Base-by-base conservation (phyloP, 768 basidiomycete genomes). In the Vararia minispora region DNA sequence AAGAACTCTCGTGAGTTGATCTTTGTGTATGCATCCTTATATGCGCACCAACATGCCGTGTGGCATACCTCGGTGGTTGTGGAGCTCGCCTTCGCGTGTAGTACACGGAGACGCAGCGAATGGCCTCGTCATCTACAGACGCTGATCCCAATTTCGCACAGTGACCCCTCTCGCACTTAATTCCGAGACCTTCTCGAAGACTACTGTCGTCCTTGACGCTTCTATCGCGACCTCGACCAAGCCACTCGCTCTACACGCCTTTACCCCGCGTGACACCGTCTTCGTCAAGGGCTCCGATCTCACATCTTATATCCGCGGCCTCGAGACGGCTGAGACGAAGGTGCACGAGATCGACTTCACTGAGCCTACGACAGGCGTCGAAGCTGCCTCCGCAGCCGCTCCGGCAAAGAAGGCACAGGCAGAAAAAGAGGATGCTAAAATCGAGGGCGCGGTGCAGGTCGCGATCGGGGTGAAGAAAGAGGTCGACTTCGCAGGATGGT, bases 401-500 rank as follows among this genome's bases (percentile, higher is more conserved):
- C 37, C 54, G 46, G 52, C 68, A 21, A 57, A 52, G 40, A 54
- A 63, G 16, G 64, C 59, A 4, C 67, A 40, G 35, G 44, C 31
- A 21, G 76, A 77, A 47, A 80, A 79, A 51, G 81, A 80, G 44
- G 79, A 76, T 43, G 75, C 78, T 24, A 87, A 78, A 61, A 83
- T 87, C 43, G 85, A 94, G 43, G 88, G 84, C 33, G 79, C 87
- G 1, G 76, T 90, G 17, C 85, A 92, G 63, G 81, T 92, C 50
- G 91, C 92, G 25, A 86, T 97, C 54, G 85, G 88, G 37, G 84
- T 91, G 51, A 87, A 88, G 71, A 97, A 97, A 59, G 90, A 95
- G 56, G 84, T 82, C 29, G 92, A 97, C 56, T 97, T 98, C 60
- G 64, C 91, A 7, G 71, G 76, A 12, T 97, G 91, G 90, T 94